Evolutionary conservation across 495 filamentous ascomycete species (phyloP).

Genomic region (Aspergillus indologenus): DNA sequence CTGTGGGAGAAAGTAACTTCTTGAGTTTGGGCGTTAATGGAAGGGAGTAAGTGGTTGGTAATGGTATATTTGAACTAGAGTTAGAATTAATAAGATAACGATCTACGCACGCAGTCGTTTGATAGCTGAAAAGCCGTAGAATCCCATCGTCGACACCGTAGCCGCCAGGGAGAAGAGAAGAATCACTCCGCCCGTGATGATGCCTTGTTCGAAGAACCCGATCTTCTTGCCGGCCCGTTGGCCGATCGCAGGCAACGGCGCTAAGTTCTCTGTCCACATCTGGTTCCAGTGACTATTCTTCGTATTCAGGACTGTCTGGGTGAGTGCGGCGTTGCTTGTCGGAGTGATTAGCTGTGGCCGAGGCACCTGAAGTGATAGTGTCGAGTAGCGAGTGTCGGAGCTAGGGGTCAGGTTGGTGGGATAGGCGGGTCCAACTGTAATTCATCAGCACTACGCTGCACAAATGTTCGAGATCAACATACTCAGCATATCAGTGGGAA

Average conservation of each 20-base stretch:
- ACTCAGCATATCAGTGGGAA: slow-evolving; percentile 45
- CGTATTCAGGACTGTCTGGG: slow-evolving; percentile 17
- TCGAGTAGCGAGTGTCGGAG: slow-evolving; percentile 35
- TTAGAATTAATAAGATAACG: not conserved
- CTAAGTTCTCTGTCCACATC: slow-evolving; percentile 26
- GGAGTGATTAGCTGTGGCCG: slow-evolving; percentile 37
- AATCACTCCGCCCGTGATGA: slow-evolving; percentile 38
- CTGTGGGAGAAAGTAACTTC: too few relatives aligned
- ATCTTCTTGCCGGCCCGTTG: slow-evolving; percentile 34
- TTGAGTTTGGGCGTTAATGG: slow-evolving; percentile 21
- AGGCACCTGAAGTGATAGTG: slow-evolving; percentile 35
- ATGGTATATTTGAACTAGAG: not conserved
- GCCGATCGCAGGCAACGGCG: slow-evolving; percentile 38
- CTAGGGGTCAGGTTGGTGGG: slow-evolving; percentile 27
- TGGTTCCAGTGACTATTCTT: slow-evolving; percentile 15
- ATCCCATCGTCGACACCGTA: slow-evolving; percentile 27
- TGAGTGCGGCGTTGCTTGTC: slow-evolving; percentile 9
- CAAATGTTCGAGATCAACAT: not conserved
- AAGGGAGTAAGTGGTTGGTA: not conserved
- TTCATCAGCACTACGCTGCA: not conserved
- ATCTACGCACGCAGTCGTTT: slow-evolving; percentile 10
- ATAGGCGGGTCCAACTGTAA: slow-evolving; percentile 38
- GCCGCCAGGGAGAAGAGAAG: slow-evolving; percentile 27
- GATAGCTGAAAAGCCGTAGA: slow-evolving; percentile 27
- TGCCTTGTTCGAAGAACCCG: slow-evolving; percentile 54